Conservation (phyloP, 2,329 filamentous ascomycete genomes). For the Exophiala spinifera region DNA sequence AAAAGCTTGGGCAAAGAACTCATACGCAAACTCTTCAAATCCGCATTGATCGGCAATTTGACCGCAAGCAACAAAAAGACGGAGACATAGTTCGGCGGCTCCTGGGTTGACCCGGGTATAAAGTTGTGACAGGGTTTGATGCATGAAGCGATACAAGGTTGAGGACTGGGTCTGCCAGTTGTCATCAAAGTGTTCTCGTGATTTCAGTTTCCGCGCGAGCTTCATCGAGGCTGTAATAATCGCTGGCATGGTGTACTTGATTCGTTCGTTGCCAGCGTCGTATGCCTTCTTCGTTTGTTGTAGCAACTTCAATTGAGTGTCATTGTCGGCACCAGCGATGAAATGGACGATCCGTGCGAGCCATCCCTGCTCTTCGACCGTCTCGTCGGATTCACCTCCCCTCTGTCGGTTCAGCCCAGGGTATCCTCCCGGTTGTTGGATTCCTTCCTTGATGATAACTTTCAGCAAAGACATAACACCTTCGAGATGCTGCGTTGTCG, state of each 20-base stretch:
- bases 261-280: slow-evolving; percentile 86
- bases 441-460: slow-evolving; percentile 90
- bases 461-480: slow-evolving; percentile 84
- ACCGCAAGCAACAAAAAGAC: slow-evolving; percentile 86
- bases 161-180: slow-evolving; percentile 72
- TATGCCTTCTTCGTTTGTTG: slow-evolving; percentile 86
- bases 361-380: slow-evolving; percentile 97
- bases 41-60: slow-evolving; percentile 88
- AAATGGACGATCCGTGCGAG: slow-evolving; percentile 88
- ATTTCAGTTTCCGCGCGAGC: slow-evolving; percentile 82
- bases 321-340: slow-evolving; percentile 77
- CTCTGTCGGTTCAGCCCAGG: slow-evolving; percentile 73
- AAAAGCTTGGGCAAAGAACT: slow-evolving; percentile 97
- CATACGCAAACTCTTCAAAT: slow-evolving; percentile 94
- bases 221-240: slow-evolving; percentile 87
- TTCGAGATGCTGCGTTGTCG: slow-evolving; percentile 74
- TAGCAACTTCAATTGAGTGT: slow-evolving; percentile 84
- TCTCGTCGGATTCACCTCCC: slow-evolving; percentile 87
- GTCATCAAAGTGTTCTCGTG: slow-evolving; percentile 80
- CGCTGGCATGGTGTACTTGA: slow-evolving; percentile 91
- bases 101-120: slow-evolving; percentile 81
- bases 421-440: slow-evolving; percentile 78
- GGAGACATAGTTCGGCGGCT: slow-evolving; percentile 81
- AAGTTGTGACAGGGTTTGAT: slow-evolving; percentile 78
- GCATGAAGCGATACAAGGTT: slow-evolving; percentile 91